Conservation (phyloP, 306 rosid genomes). For the Ceratonia siliqua region DNA sequence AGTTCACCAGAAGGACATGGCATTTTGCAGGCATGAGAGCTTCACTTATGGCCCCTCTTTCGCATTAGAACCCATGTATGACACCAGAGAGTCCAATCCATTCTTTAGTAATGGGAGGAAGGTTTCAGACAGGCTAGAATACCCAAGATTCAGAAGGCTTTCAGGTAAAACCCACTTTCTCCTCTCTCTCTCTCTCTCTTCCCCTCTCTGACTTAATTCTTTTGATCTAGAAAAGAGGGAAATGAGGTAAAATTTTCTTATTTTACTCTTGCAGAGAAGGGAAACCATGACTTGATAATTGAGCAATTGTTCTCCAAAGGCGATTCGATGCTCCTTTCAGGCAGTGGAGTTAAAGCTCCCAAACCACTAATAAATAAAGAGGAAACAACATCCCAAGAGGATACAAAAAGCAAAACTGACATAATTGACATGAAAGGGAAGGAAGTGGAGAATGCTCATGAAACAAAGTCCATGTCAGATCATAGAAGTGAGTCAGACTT, state of each 20-base stretch:
- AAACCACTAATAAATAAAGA: constrained; percentile 22
- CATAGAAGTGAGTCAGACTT: constrained; percentile 32
- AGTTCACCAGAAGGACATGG: constrained; percentile 46
- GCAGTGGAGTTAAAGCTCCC: constrained; percentile 4
- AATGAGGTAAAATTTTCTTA: constrained; percentile 9
- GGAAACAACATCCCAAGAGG: constrained; percentile 19
- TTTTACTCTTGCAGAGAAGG: constrained; percentile 55
- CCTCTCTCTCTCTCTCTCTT: neutral
- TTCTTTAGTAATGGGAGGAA: constrained; percentile 14
- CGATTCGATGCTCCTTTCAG: no score
- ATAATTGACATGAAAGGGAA: constrained; percentile 11
- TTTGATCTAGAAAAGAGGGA: neutral
- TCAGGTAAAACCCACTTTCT: constrained; percentile 40
- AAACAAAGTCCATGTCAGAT: constrained; percentile 33
- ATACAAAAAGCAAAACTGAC: constrained; percentile 16
- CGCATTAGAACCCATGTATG: constrained; percentile 30
- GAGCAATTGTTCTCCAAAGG: constrained; percentile 50
- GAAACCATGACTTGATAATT: constrained; percentile 58
- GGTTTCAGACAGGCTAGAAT: constrained; percentile 33
- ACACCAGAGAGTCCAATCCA: neutral
- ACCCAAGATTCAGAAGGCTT: constrained; percentile 38
- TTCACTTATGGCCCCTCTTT: constrained; percentile 47
- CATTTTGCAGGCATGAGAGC: constrained; percentile 66
- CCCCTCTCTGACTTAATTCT: neutral
- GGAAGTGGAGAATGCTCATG: constrained; percentile 23